Evolutionary conservation across 1,139 yeast species (phyloP), one percentile per base, ranked within the genome.

Genomic region (Hanseniaspora gamundiae): DNA sequence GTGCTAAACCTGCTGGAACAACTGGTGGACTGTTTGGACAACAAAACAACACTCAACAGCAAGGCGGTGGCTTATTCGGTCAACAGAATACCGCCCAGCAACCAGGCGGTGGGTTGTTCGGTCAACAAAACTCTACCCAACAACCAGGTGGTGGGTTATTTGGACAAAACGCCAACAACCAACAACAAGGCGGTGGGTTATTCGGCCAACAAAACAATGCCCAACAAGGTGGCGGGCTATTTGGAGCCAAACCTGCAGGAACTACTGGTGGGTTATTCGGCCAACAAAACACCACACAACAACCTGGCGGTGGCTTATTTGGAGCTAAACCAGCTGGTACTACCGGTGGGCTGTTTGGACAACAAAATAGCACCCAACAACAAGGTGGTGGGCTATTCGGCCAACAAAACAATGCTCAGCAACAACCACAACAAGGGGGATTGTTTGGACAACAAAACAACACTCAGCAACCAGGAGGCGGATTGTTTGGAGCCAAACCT

Each of bases 1-100:
- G 60, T n/a, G 57, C 52, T 42, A 42, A 44, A n/a, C 36, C 42
- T 17, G 43, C 42, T 24, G 40, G 27, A 26, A 42, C 42, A 35
- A 17, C 52, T 14, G 57, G 60, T 13, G 60, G 60, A 3, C 42
- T 58, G 29, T 62, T 65, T 52, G 68, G 48, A 40, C 47, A 42
- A 35, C 50, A 52, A 41, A 47, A 42, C 46, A 35, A 28, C 42
- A 49, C 47, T 19, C n/a, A 16, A 35, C 36, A 16, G 7, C 39
- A 20, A 36, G n/a, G 13, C 20, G 57, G 61, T 14, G 58, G 58
- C 2, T 42, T 54, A 33, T 62, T 64, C 50, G 68, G 67, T 14
- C 49, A 52, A 43, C 49, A 48, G 22, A 47, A 49, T 28, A 36
- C 21, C 28, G 20, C 27, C 11, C 28, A 10, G 9, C 17, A 30